Conservation (phyloP, 1,284 basidiomycete genomes). For the Hemileia vastatrix region DNA sequence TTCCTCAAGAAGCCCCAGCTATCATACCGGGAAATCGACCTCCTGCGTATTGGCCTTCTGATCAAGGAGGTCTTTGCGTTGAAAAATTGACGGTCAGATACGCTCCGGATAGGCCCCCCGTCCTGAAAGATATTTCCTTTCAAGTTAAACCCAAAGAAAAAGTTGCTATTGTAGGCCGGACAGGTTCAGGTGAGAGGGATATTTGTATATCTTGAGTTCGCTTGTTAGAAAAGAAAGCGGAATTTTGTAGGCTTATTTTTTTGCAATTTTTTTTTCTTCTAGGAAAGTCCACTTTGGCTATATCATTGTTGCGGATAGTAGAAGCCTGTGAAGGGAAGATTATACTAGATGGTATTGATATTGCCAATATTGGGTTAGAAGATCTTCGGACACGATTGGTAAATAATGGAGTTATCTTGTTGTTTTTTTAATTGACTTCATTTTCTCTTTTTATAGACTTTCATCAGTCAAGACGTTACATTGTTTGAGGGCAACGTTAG, state of each 20-base stretch:
- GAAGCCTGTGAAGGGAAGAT: slow-evolving; percentile 31
- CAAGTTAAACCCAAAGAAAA: slow-evolving; percentile 35
- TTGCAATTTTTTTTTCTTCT: slow-evolving; percentile 26
- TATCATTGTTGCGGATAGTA: slow-evolving; percentile 31
- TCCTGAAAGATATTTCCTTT: slow-evolving; percentile 33
- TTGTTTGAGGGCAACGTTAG: slow-evolving; percentile 34
- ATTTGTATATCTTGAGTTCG: background rate
- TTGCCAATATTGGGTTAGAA: slow-evolving; percentile 29
- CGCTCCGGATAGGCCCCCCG: slow-evolving; percentile 31
- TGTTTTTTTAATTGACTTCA: background rate
- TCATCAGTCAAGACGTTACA: slow-evolving; percentile 36
- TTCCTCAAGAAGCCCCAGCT: slow-evolving; percentile 29
- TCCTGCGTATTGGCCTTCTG: slow-evolving; percentile 23
- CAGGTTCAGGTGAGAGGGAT: slow-evolving; percentile 8
- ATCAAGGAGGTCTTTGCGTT: slow-evolving; percentile 23
- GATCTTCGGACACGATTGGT: slow-evolving; percentile 30
- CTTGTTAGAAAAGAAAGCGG: background rate
- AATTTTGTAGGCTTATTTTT: slow-evolving; percentile 2
- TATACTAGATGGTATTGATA: slow-evolving; percentile 36
- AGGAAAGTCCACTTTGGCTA: slow-evolving; percentile 37
- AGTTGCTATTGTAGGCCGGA: slow-evolving; percentile 12
- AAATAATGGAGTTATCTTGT: background rate
- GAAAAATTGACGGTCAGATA: slow-evolving; percentile 33
- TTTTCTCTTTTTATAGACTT: slow-evolving; percentile 14
- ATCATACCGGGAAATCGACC: slow-evolving; percentile 10